These are phyloP conservation scores for Verticillium nonalfalfae DNA, from an alignment of 2,329 filamentous ascomycete genomes.

Conservation along the genomic window DNA sequence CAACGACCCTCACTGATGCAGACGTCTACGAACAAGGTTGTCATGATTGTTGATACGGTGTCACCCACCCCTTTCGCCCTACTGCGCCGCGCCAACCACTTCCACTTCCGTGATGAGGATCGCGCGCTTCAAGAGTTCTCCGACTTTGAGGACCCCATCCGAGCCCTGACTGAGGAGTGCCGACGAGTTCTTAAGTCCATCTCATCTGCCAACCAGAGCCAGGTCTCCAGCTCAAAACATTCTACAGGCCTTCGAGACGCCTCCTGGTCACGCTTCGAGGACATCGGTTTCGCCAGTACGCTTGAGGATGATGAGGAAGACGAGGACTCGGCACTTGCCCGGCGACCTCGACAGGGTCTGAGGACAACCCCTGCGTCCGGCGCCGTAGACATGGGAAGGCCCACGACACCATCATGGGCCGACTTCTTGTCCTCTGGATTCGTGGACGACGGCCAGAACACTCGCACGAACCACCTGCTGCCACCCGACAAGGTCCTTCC, in stretches of 20 bases:
- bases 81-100: slow-evolving; percentile 84
- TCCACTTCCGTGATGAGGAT: slow-evolving; percentile 90
- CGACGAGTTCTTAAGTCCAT: slow-evolving; percentile 84
- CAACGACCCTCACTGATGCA: slow-evolving; percentile 70
- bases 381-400: slow-evolving; percentile 63
- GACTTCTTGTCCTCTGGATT: slow-evolving; percentile 96
- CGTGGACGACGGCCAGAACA: slow-evolving; percentile 63
- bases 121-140: slow-evolving; percentile 78
- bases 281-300: slow-evolving; percentile 79
- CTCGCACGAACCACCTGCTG: slow-evolving; percentile 64
- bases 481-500: slow-evolving; percentile 89
- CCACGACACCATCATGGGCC: slow-evolving; percentile 96
- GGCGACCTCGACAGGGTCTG: slow-evolving; percentile 41
- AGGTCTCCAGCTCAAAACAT: slow-evolving; percentile 62
- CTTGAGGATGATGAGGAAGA: slow-evolving; percentile 67
- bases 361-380: slow-evolving; percentile 62
- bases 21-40: slow-evolving; percentile 76
- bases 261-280: slow-evolving; percentile 95
- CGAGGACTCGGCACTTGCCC: slow-evolving; percentile 41
- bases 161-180: slow-evolving; percentile 89
- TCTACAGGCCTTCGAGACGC: slow-evolving; percentile 74
- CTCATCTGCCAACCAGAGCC: slow-evolving; percentile 81
- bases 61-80: slow-evolving; percentile 92
- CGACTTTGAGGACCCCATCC: slow-evolving; percentile 81
- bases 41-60: slow-evolving; percentile 94